phyloP scores from a whole-genome alignment of 805 yeast genomes.

The Ogataea sp. region DNA sequence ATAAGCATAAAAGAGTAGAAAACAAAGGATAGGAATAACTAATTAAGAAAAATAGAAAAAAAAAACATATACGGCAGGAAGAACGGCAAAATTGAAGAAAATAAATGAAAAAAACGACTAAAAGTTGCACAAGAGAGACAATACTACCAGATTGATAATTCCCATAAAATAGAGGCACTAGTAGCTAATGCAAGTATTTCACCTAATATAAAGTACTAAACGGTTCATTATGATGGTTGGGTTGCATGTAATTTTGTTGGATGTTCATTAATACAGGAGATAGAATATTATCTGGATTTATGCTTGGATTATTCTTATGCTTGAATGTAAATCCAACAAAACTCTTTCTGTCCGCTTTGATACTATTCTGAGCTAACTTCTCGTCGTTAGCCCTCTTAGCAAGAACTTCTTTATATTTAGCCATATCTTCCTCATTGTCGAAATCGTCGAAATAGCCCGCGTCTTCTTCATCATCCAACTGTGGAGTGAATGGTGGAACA shows the following conservation, averaged over 20 bases:
- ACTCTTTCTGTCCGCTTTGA: slow-evolving; percentile 53
- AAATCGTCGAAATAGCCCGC: slow-evolving; percentile 99
- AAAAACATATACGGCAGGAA: too few relatives aligned
- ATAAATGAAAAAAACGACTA: not conserved
- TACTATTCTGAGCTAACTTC: slow-evolving; percentile 59
- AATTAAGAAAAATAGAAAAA: too few relatives aligned
- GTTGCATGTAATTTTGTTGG: slow-evolving; percentile 12
- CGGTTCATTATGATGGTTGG: slow-evolving; percentile 22
- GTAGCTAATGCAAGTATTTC: too few relatives aligned
- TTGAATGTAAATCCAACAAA: slow-evolving; percentile 95
- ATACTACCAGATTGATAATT: too few relatives aligned
- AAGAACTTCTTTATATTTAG: slow-evolving; percentile 93
- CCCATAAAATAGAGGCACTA: too few relatives aligned
- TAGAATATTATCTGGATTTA: slow-evolving; percentile 29
- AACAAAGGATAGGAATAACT: too few relatives aligned
- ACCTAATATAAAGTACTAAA: slow-evolving; percentile 26
- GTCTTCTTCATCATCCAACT: slow-evolving; percentile 92
- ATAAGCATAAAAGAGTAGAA: too few relatives aligned
- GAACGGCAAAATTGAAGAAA: too few relatives aligned
- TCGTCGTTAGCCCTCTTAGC: slow-evolving; percentile 86
- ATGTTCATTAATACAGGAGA: slow-evolving; percentile 23
- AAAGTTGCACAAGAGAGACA: too few relatives aligned
- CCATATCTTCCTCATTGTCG: slow-evolving; percentile 94
- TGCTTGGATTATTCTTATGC: slow-evolving; percentile 61
- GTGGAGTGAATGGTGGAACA: slow-evolving; percentile 95